Evolutionary conservation across 1,284 basidiomycete species (phyloP).

Genomic region (Abortiporus biennis): DNA sequence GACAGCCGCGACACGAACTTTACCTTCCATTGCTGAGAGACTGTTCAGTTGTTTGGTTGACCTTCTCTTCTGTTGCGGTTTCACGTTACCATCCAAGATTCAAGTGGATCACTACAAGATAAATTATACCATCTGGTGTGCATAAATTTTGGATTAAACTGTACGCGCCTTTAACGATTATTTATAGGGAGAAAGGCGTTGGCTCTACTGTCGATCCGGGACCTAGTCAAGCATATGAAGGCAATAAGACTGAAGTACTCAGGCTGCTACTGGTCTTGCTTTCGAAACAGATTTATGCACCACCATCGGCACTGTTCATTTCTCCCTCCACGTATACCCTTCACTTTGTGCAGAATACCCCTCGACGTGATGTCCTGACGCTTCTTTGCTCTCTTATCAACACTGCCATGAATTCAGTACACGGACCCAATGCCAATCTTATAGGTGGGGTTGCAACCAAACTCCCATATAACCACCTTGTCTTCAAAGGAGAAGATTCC

Average conservation of each 20-base stretch:
- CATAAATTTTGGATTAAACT: constrained; percentile 1
- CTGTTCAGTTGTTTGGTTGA: constrained; percentile 78
- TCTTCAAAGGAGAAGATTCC: constrained; percentile 83
- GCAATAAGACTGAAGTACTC: constrained; percentile 81
- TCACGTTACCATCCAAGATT: constrained; percentile 76
- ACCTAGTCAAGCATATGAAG: constrained; percentile 61
- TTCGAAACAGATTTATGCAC: constrained; percentile 81
- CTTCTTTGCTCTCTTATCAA: constrained; percentile 89
- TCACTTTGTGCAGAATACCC: constrained; percentile 71
- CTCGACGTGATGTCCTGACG: constrained; percentile 78
- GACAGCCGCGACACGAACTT: constrained; percentile 35
- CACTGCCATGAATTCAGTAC: constrained; percentile 71
- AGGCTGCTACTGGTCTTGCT: constrained; percentile 81
- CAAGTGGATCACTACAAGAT: constrained; percentile 82
- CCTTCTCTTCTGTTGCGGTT: constrained; percentile 86
- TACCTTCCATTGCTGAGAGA: constrained; percentile 74
- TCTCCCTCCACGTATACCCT: constrained; percentile 72
- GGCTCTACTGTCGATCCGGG: constrained; percentile 77
- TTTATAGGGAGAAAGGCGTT: constrained; percentile 79
- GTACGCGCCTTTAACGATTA: constrained; percentile 1
- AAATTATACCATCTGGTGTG: constrained; percentile 77
- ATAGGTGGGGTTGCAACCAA: constrained; percentile 62
- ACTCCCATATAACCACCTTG: constrained; percentile 83
- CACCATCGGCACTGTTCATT: constrained; percentile 64
- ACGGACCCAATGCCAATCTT: constrained; percentile 35